Conservation (phyloP, 306 rosid genomes). For the Luffa aegyptiaca region DNA sequence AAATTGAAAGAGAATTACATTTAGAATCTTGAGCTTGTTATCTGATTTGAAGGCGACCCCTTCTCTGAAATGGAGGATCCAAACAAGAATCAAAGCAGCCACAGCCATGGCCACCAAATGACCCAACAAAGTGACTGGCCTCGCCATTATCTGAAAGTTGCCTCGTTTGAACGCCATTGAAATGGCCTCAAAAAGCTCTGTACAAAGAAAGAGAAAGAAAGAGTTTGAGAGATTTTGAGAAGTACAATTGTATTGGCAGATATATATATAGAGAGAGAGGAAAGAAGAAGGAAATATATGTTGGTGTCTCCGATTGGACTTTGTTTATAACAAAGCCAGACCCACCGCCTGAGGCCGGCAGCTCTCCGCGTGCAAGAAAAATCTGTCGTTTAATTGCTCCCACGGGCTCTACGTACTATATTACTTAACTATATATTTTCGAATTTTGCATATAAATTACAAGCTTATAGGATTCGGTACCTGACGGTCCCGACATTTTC, state of each 20-base stretch:
- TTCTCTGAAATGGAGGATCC: constrained; percentile 44
- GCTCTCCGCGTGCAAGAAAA: neutral
- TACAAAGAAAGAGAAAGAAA: neutral
- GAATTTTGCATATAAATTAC: too few species aligned
- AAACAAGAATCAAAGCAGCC: constrained; percentile 39
- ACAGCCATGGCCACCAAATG: constrained; percentile 54
- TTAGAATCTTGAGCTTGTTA: constrained; percentile 33
- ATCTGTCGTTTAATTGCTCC: neutral
- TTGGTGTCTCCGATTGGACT: neutral
- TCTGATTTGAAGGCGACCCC: constrained; percentile 57
- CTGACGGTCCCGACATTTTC: too few species aligned
- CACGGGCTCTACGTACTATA: neutral
- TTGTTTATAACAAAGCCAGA: neutral
- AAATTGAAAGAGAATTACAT: constrained; percentile 22
- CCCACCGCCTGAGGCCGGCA: constrained; percentile 4
- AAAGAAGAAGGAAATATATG: neutral
- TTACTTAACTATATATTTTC: too few species aligned
- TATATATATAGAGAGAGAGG: neutral
- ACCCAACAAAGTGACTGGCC: constrained; percentile 33
- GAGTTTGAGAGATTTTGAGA: neutral
- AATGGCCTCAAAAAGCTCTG: neutral
- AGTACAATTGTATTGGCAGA: neutral
- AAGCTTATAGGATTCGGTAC: too few species aligned
- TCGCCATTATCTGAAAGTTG: constrained; percentile 37
- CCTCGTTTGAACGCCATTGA: constrained; percentile 31